Evolutionary conservation across 1,284 basidiomycete species (phyloP).

Genomic region (Trichosporon asahii): DNA sequence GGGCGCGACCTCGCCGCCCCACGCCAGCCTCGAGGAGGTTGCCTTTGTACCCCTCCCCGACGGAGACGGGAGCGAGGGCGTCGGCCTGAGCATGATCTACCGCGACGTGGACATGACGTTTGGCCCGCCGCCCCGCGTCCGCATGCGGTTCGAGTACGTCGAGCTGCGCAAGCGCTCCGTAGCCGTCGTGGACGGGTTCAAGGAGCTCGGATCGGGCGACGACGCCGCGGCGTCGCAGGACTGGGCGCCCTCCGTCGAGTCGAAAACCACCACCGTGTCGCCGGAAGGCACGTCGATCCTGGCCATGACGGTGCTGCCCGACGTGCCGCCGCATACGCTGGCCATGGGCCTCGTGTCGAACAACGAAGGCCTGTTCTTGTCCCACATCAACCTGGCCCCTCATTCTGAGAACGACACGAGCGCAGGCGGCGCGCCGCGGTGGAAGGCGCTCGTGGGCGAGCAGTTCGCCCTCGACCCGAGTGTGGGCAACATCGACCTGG

Average conservation of each 20-base stretch:
- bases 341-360: conserved; percentile 31
- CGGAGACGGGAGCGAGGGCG: conserved; percentile 13
- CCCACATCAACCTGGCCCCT: conserved; percentile 29
- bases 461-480: conserved; percentile 13
- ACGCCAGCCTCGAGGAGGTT: conserved; percentile 17
- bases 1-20: background rate
- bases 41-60: conserved; percentile 19
- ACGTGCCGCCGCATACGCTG: conserved; percentile 29
- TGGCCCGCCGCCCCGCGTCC: conserved; percentile 10
- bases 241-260: conserved; percentile 19
- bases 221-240: conserved; percentile 15
- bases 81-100: conserved; percentile 17
- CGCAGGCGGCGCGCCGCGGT: conserved; percentile 14
- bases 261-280: conserved; percentile 19
- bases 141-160: conserved; percentile 23
- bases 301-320: conserved; percentile 29
- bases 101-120: conserved; percentile 17
- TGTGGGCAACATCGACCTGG: conserved; percentile 10
- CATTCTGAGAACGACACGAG: conserved; percentile 8
- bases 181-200: conserved; percentile 24
- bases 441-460: conserved; percentile 20
- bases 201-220: conserved; percentile 15
- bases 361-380: conserved; percentile 20
- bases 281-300: conserved; percentile 28
- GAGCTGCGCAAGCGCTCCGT: conserved; percentile 19